Evolutionary conservation across 352 stramenopile genomes (phyloP).

Genomic region (Pythium insidiosum): DNA sequence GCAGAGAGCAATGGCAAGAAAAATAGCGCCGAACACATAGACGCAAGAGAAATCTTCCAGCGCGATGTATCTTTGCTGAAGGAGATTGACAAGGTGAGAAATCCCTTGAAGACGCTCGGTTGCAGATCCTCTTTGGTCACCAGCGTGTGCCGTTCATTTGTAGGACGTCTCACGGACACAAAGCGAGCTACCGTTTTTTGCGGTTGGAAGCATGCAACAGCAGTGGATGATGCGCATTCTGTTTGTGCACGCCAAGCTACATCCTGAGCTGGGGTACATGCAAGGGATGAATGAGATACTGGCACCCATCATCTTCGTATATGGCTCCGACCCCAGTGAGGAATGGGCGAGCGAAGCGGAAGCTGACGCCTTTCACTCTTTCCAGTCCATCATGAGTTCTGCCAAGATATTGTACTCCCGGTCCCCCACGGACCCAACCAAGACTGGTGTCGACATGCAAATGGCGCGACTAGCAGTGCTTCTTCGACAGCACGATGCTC

Average conservation of each 20-base stretch:
- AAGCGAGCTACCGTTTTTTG: constrained; percentile 46
- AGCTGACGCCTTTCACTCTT: constrained; percentile 45
- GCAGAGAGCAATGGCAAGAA: constrained; percentile 4
- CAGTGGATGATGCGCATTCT: constrained; percentile 68
- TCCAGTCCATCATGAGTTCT: constrained; percentile 37
- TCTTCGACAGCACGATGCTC: constrained; percentile 49
- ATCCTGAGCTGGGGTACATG: constrained; percentile 85
- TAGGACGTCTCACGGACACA: constrained; percentile 55
- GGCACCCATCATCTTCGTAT: constrained; percentile 72
- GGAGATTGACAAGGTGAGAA: constrained; percentile 58
- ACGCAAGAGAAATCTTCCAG: too few relatives aligned
- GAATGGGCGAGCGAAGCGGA: constrained; percentile 30
- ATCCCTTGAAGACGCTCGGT: neutral
- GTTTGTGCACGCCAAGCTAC: constrained; percentile 69
- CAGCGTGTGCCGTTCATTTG: neutral
- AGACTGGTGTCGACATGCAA: constrained; percentile 48
- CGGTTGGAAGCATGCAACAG: constrained; percentile 29
- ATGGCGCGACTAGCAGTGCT: constrained; percentile 40
- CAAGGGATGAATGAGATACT: constrained; percentile 96
- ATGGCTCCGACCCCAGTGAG: constrained; percentile 42
- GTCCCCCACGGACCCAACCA: constrained; percentile 29
- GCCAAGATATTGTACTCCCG: constrained; percentile 36
- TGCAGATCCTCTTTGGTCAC: neutral
- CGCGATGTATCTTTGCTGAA: constrained; percentile 36
- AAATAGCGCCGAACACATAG: too few relatives aligned